Evolutionary conservation across 257 asterid species (phyloP), one percentile per base, ranked within the genome.

Genomic region (Lycium barbarum): DNA sequence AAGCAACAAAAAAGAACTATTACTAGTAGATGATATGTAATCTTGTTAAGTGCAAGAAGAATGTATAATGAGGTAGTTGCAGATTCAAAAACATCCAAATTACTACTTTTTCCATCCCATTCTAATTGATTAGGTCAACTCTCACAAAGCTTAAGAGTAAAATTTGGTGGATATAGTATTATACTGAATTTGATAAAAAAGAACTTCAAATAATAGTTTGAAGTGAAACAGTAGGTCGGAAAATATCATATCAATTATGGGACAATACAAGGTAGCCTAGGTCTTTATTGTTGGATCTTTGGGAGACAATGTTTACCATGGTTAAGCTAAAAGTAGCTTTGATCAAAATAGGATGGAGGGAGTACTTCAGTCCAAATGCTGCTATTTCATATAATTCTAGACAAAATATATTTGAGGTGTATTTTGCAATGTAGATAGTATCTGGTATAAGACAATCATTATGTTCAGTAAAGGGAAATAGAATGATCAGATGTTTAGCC

Each of bases 101-200:
- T 14, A 76, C 26, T 53, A 76, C 47, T 76, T 74, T 26, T 26
- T 76, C 65, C 2, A 2, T 76, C 82, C 63, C 43, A 53, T 33
- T 76, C 63, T 14, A 51, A 53, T 26, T 51, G 82, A n/a, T 72
- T 72, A 43, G 80, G 65, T 53, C n/a, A 76, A 33, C 65, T 12
- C 65, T 76, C 15, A 6, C 81, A 76, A 33, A 76, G 22, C 81
- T 76, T 76, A 76, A 76, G 47, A 51, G 82, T 76, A 76, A 76
- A 33, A 76, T 26, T 2, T 11, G 51, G 63, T 22, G 26, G 33
- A 22, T 26, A 53, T 26, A 78, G 49, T 74, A 22, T 22, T 49
- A 68, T 36, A 47, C 1, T 22, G 61, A 74, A 43, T 49, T 12
- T 74, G 81, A 49, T 6, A 74, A 59, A 49, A 62, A 49, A 74